Conservation (phyloP, 2,329 filamentous ascomycete genomes). For the Scedosporium aurantiacum region DNA sequence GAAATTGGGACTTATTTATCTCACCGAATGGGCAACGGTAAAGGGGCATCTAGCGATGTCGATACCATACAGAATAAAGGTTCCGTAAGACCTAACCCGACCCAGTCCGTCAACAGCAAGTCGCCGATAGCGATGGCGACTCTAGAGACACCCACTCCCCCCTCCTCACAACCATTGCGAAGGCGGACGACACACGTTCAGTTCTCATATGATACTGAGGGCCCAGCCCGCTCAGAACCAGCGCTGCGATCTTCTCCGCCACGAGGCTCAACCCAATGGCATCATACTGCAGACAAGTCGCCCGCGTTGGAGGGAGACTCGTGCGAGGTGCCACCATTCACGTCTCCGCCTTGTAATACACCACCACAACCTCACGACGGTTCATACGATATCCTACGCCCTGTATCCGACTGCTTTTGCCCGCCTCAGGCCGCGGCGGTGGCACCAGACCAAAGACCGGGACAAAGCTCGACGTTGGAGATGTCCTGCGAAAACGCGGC, state of each 20-base stretch:
- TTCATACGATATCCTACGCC: not conserved
- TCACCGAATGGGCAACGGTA: not conserved
- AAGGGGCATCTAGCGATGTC: not conserved
- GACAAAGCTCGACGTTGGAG: not conserved
- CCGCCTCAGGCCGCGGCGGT: not conserved
- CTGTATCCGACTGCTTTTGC: not conserved
- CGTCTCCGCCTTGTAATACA: not conserved
- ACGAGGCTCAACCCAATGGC: too few species aligned
- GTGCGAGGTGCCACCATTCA: not conserved
- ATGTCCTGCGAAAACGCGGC: not conserved
- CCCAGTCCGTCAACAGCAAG: too few species aligned
- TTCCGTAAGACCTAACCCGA: too few species aligned
- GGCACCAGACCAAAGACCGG: not conserved
- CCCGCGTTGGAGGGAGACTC: too few species aligned
- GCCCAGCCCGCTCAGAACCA: too few species aligned
- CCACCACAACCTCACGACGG: not conserved
- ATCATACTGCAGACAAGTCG: too few species aligned
- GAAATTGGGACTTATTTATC: slow-evolving; percentile 28
- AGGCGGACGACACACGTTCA: too few species aligned
- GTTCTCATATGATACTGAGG: too few species aligned
- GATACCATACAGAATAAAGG: not conserved
- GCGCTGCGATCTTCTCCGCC: too few species aligned
- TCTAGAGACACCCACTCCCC: too few species aligned
- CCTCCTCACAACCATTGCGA: too few species aligned
- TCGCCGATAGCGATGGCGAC: too few species aligned